Evolutionary conservation across 495 filamentous ascomycete species (phyloP).

Genomic region (Elasticomyces elasticus): DNA sequence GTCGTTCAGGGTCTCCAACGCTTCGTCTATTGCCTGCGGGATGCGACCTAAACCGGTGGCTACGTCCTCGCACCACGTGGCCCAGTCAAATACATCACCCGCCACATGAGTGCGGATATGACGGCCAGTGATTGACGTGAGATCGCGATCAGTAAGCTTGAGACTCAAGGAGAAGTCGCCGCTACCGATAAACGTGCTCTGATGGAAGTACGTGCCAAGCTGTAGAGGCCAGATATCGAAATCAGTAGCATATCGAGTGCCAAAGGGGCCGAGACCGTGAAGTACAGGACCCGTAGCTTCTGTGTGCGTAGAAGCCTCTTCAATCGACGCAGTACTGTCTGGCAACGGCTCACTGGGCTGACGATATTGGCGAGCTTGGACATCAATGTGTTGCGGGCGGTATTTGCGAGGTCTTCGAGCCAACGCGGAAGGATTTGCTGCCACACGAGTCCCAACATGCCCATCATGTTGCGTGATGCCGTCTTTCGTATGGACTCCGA

Average conservation of each 20-base stretch:
- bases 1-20: background rate
- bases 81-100: constrained; percentile 17
- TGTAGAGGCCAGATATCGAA: constrained; percentile 64
- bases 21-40: constrained; percentile 1
- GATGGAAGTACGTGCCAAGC: constrained; percentile 63
- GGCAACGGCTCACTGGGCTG: constrained; percentile 32
- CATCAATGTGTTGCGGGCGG: constrained; percentile 24
- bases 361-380: constrained; percentile 25
- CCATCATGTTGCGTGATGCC: too few species aligned
- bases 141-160: constrained; percentile 34
- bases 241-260: constrained; percentile 59
- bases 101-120: constrained; percentile 22
- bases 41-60: constrained; percentile 3
- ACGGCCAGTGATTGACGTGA: constrained; percentile 27
- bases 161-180: constrained; percentile 43
- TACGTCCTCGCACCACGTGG: constrained; percentile 30
- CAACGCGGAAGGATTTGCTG: background rate
- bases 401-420: constrained; percentile 24
- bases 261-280: constrained; percentile 45
- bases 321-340: background rate
- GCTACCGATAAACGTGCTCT: constrained; percentile 65
- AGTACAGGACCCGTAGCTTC: constrained; percentile 30
- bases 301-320: background rate
- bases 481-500: too few species aligned
- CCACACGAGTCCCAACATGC: too few species aligned